Evolutionary conservation across 73 alveolate species (phyloP), one percentile per base, ranked within the genome.

Genomic region (Paramecium bursaria): DNA sequence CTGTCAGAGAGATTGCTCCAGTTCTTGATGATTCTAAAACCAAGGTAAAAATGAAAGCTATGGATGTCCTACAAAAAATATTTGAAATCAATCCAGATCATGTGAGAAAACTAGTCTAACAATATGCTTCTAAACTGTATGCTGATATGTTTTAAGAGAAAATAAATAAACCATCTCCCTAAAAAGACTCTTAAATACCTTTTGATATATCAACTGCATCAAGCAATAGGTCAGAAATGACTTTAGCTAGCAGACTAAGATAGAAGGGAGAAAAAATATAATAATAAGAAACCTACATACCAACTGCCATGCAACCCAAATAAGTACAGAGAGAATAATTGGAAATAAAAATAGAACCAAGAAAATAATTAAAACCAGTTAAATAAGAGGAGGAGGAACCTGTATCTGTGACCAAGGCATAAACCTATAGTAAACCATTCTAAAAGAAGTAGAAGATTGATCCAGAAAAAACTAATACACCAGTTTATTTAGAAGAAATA

Each of bases 1-100:
- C 57, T 42, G 13, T 79, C 15, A 79, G 55, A 23, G 80, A 52
- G 29, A 54, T 79, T 27, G 89, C 89, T 79, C 85, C 89, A 17
- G 33, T 79, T 15, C 42, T 79, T 0, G 89, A 79, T n/a, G 89
- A 79, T 25, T 39, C 42, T 31, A 79, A 79, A 42, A 31, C 77
- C 10, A 79, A 79, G 46, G 30, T 79, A 10, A 46, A 50, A 0
- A 48, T 31, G 30, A 79, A 79, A 79, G 30, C 82, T 47, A 39
- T 31, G 0, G 82, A 67, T 6, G 44, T 57, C 54, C 39, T 67
- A 3, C 22, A 35, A 9, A 11, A 19, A 25, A n/a, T 67, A 22
- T n/a, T 57, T 42, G 19, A 42, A 31, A 13, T 67, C 57, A 67
- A 67, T 42, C 60, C 49, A 13, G 47, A 13, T 3, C 19, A 21